Evolutionary conservation across 768 basidiomycete species (phyloP), one percentile per base, ranked within the genome.

Genomic region (Termitomyces sp.): DNA sequence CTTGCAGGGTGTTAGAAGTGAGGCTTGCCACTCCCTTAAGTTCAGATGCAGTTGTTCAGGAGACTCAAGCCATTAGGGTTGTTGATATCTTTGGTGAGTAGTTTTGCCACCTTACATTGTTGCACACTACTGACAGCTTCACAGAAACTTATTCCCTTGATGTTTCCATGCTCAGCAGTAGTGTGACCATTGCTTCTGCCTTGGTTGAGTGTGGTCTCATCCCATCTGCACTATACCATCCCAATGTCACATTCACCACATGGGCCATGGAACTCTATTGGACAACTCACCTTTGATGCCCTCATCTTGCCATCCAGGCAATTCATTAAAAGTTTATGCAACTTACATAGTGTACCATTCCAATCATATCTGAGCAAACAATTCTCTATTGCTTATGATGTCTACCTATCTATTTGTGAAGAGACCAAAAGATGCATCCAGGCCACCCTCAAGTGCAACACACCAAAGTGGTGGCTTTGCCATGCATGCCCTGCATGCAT

Each of bases 261-360:
- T n/a, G 59, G 3, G 48, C 64, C 3, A 59, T 74, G 3, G 63
- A 71, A 40, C 48, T 68, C 1, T 73, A 57, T 49, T 61, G 60
- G 19, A 54, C 29, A 3, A 44, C 40, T 6, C 60, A 58, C 47
- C 62, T 66, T 1, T 40, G 62, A 10, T 69, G 64, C 42, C 70
- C 70, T 21, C 62, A 61, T 19, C 60, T 72, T 2, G 51, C 67
- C 0, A 59, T 66, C 10, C 61, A 73, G n/a, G 44, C 54, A 66
- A 4, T 70, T 71, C 49, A 40, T 66, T n/a, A 70, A 70, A 40
- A 54, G 49, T 1, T 51, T 75, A 0, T 71, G 67, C 29, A 65
- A 73, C 49, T 23, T 72, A n/a, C 68, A 75, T 21, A 38, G 59
- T 4, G 52, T 63, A 0, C 50, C 50, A 1, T 41, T 61, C 55